Conservation (phyloP, 129 eudicot species). For the Silybum marianum region DNA sequence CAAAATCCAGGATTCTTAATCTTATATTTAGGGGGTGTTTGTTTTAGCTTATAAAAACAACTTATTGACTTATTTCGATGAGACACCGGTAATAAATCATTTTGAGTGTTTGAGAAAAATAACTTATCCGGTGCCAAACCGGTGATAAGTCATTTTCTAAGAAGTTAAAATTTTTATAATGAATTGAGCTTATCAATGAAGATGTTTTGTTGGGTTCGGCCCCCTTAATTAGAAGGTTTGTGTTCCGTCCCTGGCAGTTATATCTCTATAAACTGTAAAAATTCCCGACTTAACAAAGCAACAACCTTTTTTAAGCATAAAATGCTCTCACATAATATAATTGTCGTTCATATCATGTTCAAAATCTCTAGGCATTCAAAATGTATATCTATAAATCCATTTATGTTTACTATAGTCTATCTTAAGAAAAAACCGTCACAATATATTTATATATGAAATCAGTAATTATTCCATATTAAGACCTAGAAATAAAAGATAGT, state of each 20-base stretch:
- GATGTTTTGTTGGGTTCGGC: too few species aligned
- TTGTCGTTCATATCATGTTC: not conserved
- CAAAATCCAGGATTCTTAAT: not conserved
- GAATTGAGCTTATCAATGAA: too few species aligned
- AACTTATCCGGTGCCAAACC: too few species aligned
- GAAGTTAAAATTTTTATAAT: too few species aligned
- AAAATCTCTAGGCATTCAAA: not conserved
- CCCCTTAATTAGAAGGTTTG: too few species aligned
- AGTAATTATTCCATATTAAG: not conserved
- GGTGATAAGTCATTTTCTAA: too few species aligned
- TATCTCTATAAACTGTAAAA: not conserved
- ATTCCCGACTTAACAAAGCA: not conserved
- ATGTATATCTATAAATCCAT: not conserved
- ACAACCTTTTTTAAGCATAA: not conserved
- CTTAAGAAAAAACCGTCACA: not conserved
- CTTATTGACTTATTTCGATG: too few species aligned
- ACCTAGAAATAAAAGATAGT: not conserved
- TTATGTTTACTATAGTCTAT: too few species aligned
- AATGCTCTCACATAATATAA: not conserved
- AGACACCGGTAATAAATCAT: too few species aligned
- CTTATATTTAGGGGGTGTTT: not conserved
- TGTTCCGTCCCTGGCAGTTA: too few species aligned
- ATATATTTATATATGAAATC: not conserved
- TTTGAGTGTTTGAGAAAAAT: too few species aligned
- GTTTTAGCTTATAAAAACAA: too few species aligned